Base-by-base conservation (phyloP, 345 rosid genomes). In the Microcos paniculata region DNA sequence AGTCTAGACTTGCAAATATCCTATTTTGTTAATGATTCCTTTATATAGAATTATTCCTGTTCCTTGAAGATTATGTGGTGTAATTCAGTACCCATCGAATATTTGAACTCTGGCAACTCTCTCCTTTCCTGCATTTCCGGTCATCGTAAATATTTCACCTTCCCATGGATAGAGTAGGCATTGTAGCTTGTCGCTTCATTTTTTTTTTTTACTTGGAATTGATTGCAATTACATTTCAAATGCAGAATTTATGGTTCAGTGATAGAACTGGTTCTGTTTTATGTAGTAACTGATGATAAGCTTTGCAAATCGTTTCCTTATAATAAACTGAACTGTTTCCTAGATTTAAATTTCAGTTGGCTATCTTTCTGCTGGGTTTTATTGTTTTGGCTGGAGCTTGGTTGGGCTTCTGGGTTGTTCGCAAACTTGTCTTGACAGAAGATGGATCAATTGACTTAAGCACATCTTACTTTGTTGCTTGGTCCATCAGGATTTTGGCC, bases 391-490 rank as follows among this genome's bases (percentile, higher is more conserved):
- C 88, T 78, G 99, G 99, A 85, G 99, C 99, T 52, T 93, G 94
- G 92, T 80, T 95, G 85, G 99, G 98, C 77, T 95, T 93, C 82
- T 91, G 97, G 98, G 93, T 89, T 70, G 97, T 91, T 68, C 89
- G 85, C 72, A 93, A 91, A 77, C 86, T 95, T 68, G 90, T 95
- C 78, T 83, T 95, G 58, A 77, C 94, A 1, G 93, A 89, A 83
- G 99, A 95, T 78, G 99, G 99, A 58, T 86, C 90, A 28, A 76
- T 95, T 83, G 98, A 95, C 80, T 59, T 78, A 52, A 85, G 87
- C 83, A 93, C 96, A 16, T 81, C 98, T 62, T 49, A 76, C 64
- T 93, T 93, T 71, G 98, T 95, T 70, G 84, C 91, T 59, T 95
- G 98, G 94, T 82, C 97, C 64, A 88, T 95, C 69, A 84, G 96